phyloP scores from a whole-genome alignment of 2,329 filamentous ascomycete genomes.

The Graphiopsis chlorocephala region DNA sequence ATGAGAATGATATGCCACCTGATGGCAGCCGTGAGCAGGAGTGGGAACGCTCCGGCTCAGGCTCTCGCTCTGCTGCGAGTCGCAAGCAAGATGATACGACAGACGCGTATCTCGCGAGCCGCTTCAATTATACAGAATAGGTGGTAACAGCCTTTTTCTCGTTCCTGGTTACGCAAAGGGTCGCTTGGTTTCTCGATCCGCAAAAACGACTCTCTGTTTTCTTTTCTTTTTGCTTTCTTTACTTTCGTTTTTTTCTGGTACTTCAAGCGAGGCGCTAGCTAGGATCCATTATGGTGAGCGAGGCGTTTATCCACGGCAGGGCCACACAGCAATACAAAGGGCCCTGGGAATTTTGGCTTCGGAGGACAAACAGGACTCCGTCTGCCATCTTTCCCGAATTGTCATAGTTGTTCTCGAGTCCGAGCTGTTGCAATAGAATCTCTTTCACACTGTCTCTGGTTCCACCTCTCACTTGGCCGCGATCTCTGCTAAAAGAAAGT shows the following conservation, averaged over 20 bases:
- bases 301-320: neutral
- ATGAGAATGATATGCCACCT: neutral
- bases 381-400: neutral
- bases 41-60: neutral
- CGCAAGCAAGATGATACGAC: neutral
- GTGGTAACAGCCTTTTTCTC: neutral
- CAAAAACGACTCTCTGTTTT: neutral
- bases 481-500: neutral
- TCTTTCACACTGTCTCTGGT: neutral
- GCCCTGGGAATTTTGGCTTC: neutral
- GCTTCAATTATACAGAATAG: constrained; percentile 6
- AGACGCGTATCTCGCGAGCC: neutral
- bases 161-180: neutral
- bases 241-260: neutral
- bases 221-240: neutral
- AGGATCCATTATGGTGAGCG: neutral
- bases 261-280: constrained; percentile 2
- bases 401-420: neutral
- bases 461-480: neutral
- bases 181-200: neutral
- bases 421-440: neutral
- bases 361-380: neutral
- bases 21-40: neutral
- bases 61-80: neutral
- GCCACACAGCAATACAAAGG: neutral